Evolutionary conservation across 768 basidiomycete genomes (phyloP).

Genomic region (Tylopilus vinaceipallidus): DNA sequence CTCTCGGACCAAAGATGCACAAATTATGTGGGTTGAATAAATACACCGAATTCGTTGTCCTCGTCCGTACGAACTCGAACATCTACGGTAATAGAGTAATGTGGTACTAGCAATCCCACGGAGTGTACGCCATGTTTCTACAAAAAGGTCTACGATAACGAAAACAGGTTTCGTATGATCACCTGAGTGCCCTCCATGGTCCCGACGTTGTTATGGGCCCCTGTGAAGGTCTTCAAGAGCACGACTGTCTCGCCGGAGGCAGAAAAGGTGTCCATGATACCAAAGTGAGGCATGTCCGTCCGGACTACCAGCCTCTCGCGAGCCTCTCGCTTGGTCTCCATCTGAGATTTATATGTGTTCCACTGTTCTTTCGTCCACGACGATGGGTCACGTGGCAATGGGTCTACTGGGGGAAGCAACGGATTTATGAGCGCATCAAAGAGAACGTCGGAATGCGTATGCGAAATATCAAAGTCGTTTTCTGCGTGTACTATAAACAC

Average conservation of each 20-base stretch:
- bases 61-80: neutral
- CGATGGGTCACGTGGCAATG: constrained; percentile 32
- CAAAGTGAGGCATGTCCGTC: constrained; percentile 45
- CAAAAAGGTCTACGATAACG: constrained; percentile 11
- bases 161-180: constrained; percentile 38
- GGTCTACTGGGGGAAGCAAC: constrained; percentile 50
- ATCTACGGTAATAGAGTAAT: neutral
- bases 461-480: constrained; percentile 73
- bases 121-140: neutral
- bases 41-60: neutral
- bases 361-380: constrained; percentile 42
- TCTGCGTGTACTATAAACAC: constrained; percentile 73
- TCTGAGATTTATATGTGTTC: constrained; percentile 39
- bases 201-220: constrained; percentile 58
- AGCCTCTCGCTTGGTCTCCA: constrained; percentile 37
- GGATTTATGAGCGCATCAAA: constrained; percentile 68
- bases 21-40: neutral
- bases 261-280: constrained; percentile 53
- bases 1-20: neutral
- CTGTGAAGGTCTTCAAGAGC: constrained; percentile 55
- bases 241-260: constrained; percentile 47
- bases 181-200: constrained; percentile 70
- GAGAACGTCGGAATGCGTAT: constrained; percentile 63
- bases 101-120: neutral
- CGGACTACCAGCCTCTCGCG: constrained; percentile 47